A percentile compares a stretch with the other conserved stretches of the same genome.
Evolutionary conservation across 495 filamentous ascomycete genomes (phyloP).

Genomic region (Trichocladium uniseriatum): DNA sequence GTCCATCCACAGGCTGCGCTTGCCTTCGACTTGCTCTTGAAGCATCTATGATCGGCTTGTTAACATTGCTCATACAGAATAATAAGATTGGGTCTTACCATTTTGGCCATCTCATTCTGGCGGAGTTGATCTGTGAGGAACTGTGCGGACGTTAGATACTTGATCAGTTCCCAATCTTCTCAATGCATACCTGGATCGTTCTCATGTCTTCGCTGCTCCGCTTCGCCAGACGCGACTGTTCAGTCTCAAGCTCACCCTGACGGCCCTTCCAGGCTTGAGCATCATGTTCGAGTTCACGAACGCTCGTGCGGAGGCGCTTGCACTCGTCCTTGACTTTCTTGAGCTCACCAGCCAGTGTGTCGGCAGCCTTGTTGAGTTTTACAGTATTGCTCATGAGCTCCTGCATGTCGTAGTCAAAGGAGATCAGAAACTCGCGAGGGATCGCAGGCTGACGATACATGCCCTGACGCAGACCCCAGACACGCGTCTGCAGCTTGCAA

Average conservation of each 20-base stretch:
- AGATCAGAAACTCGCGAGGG: not conserved
- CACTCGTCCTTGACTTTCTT: not conserved
- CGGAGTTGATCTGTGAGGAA: conserved; percentile 9
- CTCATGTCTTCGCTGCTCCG: conserved; percentile 7
- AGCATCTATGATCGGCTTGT: not conserved
- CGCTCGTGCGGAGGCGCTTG: not conserved
- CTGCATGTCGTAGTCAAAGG: conserved; percentile 8
- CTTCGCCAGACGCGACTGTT: not conserved
- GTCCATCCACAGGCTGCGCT: conserved; percentile 19
- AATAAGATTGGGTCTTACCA: not conserved
- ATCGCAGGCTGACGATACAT: not conserved
- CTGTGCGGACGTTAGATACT: not conserved
- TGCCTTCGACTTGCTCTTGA: conserved; percentile 17
- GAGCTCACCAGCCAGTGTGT: not conserved
- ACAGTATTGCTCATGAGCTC: conserved; percentile 1
- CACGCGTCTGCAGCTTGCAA: conserved; percentile 4
- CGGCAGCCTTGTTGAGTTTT: conserved; percentile 5
- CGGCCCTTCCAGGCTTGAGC: not conserved
- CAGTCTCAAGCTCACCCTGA: not conserved
- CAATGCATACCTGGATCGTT: conserved; percentile 7
- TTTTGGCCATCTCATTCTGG: conserved; percentile 3
- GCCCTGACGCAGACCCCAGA: conserved; percentile 14
- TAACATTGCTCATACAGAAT: not conserved
- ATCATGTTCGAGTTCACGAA: not conserved
- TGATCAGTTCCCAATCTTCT: not conserved